A percentile compares a stretch with the other conserved stretches of the same genome.
Evolutionary conservation across 1,284 basidiomycete genomes (phyloP).

Genomic region (Ustilago hordei): DNA sequence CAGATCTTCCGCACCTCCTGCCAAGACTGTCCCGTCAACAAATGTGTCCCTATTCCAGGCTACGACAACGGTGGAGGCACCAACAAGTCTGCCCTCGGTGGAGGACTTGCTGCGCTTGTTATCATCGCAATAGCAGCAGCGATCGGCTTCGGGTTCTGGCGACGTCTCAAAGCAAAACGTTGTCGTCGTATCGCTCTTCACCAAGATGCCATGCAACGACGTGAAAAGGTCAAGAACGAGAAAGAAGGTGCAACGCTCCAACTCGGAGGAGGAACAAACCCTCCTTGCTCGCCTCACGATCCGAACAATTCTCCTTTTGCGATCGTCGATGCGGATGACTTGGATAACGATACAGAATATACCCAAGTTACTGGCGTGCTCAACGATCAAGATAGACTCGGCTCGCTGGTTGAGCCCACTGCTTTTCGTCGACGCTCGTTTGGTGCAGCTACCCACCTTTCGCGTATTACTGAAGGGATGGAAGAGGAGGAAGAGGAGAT

Average conservation of each 20-base stretch:
- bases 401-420: constrained; percentile 47
- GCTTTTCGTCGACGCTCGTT: constrained; percentile 40
- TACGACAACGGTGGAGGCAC: constrained; percentile 2
- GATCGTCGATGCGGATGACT: constrained; percentile 26
- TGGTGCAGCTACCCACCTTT: constrained; percentile 56
- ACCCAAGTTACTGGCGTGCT: constrained; percentile 49
- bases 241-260: constrained; percentile 46
- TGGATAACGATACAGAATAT: constrained; percentile 52
- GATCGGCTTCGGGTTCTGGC: constrained; percentile 42
- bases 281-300: background rate
- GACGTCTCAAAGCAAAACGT: constrained; percentile 26
- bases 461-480: constrained; percentile 50
- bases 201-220: constrained; percentile 32
- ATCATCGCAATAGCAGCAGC: constrained; percentile 28
- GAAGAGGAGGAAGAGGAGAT: constrained; percentile 54
- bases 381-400: constrained; percentile 23
- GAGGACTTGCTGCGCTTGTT: constrained; percentile 44
- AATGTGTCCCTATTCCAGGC: constrained; percentile 40
- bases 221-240: constrained; percentile 39
- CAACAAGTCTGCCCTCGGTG: constrained; percentile 48
- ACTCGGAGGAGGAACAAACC: constrained; percentile 17
- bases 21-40: constrained; percentile 52
- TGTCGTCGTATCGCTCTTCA: constrained; percentile 42
- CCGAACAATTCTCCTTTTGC: constrained; percentile 23
- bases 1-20: constrained; percentile 52